Evolutionary conservation across 1,284 basidiomycete genomes (phyloP), one percentile per base, ranked within the genome.

Genomic region (Tremellales sp.): DNA sequence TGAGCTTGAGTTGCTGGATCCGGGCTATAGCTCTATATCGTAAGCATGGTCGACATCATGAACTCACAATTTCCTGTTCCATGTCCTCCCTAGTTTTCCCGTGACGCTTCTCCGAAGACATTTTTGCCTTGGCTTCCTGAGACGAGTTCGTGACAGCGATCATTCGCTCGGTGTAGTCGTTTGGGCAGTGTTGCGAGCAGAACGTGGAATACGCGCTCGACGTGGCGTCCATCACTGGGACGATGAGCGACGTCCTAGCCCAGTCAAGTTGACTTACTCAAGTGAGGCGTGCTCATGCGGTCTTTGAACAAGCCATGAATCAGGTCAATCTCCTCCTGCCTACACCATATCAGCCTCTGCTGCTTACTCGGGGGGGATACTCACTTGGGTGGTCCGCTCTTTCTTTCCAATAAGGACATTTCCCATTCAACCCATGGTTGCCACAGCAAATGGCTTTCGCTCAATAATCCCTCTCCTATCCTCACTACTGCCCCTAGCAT

Each of bases 151-250:
- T 88, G 1, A 87, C 87, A 2, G 79, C 69, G 14, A 93, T 79
- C 35, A 95, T 78, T 7, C 84, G 72, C 0, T 73, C 62, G 65
- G 93, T 89, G 63, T 97, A 97, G 45, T 84, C 78, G 14, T 79
- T 72, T 0, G 84, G 76, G 50, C 82, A 81, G 69, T 85, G 78
- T 33, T 79, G 78, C 0, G 88, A 88, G 16, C 88, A 86, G 70
- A 93, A 94, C 0, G 83, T 80, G 2, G 91, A 94, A 66, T 92
- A 95, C 2, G 80, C 76, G 59, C 87, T 82, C 47, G 85, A 84
- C 0, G 89, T 92, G 16, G 85, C 80, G 31, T 88, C 85, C 44
- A 84, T 78, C 9, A 60, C 74, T 69, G 51, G 9, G 8, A 13
- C 2, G 8, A 24, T 43, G 25, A 52, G 52, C 44, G 45, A 27